Base-by-base conservation (phyloP, 371 early-diverging fungal species). In the Mortierella sp. region DNA sequence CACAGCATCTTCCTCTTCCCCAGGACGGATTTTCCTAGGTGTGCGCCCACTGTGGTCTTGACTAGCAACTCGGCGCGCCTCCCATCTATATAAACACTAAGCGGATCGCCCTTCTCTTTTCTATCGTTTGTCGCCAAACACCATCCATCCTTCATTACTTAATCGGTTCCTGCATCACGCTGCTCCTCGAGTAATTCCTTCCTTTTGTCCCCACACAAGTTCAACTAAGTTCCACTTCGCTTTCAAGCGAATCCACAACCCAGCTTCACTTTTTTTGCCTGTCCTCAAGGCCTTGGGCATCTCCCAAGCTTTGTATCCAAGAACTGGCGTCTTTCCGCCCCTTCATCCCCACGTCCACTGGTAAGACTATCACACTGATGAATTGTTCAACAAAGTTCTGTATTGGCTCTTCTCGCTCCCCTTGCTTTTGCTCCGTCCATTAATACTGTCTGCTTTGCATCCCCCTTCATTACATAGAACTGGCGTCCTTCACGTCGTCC, bases 261-360 rank as follows among this genome's bases (percentile, higher is more conserved):
- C 57, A 3, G n/a, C 46, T 30, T 11, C 25, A 9, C 21, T 21
- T 53, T 53, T 23, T 9, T 23, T 9, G 23, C 53, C 26, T 53
- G 53, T 53, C 23, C 53, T 9, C 26, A 9, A 53, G 53, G 23
- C 37, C 37, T 37, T 37, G 37, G 37, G 37, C 37, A 37, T 37
- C 37, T 37, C 37, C 37, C 37, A 37, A 53, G 23, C 4, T 23
- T 52, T 57, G 69, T 69, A 75, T 75, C 70, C 75, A 75, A 75
- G 75, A 75, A 69, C 69, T 75, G 75, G 75, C 70, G 75, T 69
- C 70, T 66, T 62, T 66, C 62, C 60, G 53, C 70, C 65, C 62
- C 59, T 62, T 48, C 53, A 18, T 16, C 62, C 45, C 47, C 25
- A 65, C 66, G 74, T 50, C 74, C 45, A 23, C 25, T 37, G 58